Conservation (phyloP, 441 rosid species). For the Manihot esculenta region DNA sequence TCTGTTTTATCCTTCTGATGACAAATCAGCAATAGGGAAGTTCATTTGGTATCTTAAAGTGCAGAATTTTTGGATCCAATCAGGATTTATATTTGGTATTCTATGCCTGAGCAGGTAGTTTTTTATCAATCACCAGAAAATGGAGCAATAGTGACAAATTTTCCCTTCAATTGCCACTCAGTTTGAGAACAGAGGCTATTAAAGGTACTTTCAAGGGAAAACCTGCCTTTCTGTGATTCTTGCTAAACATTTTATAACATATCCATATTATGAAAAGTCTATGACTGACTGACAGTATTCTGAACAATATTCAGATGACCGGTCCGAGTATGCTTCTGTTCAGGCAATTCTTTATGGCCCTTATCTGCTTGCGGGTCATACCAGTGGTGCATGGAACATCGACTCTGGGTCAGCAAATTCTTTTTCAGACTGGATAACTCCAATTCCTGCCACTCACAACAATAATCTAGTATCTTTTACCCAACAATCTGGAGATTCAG, state of each 20-base stretch:
- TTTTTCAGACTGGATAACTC: slow-evolving; percentile 53
- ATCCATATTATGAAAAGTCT: neutral
- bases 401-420: slow-evolving; percentile 39
- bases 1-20: neutral
- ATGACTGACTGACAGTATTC: slow-evolving; percentile 4
- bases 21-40: neutral
- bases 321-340: slow-evolving; percentile 62
- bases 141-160: slow-evolving; percentile 70
- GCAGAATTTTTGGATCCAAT: neutral
- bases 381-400: slow-evolving; percentile 66
- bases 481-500: slow-evolving; percentile 46
- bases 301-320: slow-evolving; percentile 58
- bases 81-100: neutral
- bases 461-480: slow-evolving; percentile 56
- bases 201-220: slow-evolving; percentile 50
- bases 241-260: neutral
- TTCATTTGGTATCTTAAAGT: neutral
- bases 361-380: slow-evolving; percentile 70
- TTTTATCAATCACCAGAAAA: slow-evolving; percentile 44
- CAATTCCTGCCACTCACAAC: slow-evolving; percentile 55
- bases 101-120: slow-evolving; percentile 43
- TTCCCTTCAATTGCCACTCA: slow-evolving; percentile 61
- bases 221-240: neutral
- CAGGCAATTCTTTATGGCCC: slow-evolving; percentile 89
- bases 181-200: slow-evolving; percentile 70